Evolutionary conservation across 345 rosid species (phyloP).

Genomic region (Diplotaxis tenuifolia): DNA sequence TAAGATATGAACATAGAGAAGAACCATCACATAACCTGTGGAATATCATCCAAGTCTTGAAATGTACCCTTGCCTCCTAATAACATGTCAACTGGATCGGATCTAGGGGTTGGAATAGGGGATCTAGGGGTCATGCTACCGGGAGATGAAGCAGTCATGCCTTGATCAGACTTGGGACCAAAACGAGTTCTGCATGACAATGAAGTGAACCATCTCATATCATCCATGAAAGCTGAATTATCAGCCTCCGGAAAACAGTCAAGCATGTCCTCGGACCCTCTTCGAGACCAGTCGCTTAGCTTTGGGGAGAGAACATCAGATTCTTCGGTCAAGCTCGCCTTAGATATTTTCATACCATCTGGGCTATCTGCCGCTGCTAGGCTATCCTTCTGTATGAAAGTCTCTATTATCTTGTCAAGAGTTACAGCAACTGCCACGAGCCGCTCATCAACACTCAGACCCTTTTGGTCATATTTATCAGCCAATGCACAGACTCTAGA

Average conservation of each 20-base stretch:
- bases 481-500: constrained; percentile 85
- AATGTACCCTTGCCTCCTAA: constrained; percentile 67
- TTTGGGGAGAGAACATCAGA: constrained; percentile 79
- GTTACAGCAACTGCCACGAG: constrained; percentile 63
- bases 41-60: constrained; percentile 71
- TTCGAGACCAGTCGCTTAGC: constrained; percentile 83
- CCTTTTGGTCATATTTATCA: constrained; percentile 76
- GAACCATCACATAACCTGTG: constrained; percentile 55
- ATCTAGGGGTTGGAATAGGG: constrained; percentile 77
- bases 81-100: constrained; percentile 65
- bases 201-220: constrained; percentile 70
- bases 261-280: constrained; percentile 89
- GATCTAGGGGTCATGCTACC: constrained; percentile 95
- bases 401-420: constrained; percentile 71
- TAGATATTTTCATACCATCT: constrained; percentile 68
- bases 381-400: constrained; percentile 56
- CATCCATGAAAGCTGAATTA: constrained; percentile 66
- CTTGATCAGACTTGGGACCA: constrained; percentile 89
- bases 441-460: constrained; percentile 70
- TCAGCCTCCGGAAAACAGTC: constrained; percentile 83
- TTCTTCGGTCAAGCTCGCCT: constrained; percentile 75
- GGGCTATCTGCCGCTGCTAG: constrained; percentile 62
- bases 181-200: constrained; percentile 89
- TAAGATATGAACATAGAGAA: neutral
- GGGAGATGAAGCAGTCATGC: constrained; percentile 83